These are phyloP conservation scores for Diaporthe batatas DNA, from an alignment of 2,329 filamentous ascomycete species.

Conservation along the genomic window DNA sequence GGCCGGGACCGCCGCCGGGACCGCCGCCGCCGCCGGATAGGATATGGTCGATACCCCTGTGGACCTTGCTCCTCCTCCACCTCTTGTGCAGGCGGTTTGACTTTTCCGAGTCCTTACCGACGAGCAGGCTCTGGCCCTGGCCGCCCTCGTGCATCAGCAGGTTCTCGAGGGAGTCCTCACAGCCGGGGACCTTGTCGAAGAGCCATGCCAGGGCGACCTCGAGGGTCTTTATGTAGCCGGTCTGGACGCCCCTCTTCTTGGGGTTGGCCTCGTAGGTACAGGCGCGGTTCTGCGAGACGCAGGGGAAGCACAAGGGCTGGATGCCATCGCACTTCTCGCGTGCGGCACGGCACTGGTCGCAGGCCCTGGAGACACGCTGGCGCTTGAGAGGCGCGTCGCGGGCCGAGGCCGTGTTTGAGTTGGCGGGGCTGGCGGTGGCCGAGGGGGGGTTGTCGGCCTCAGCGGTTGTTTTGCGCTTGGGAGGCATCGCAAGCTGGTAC, in stretches of 20 bases:
- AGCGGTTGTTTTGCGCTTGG: conserved; percentile 53
- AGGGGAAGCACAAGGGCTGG: conserved; percentile 76
- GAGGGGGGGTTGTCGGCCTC: conserved; percentile 44
- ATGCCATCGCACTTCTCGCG: conserved; percentile 81
- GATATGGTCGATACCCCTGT: conserved; percentile 73
- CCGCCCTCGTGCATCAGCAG: conserved; percentile 63
- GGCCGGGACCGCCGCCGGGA: conserved; percentile 49
- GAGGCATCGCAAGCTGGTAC: conserved; percentile 52
- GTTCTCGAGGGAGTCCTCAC: conserved; percentile 68
- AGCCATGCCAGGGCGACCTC: conserved; percentile 77
- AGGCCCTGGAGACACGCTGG: conserved; percentile 76
- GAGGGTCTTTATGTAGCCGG: conserved; percentile 82
- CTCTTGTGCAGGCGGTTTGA: conserved; percentile 70
- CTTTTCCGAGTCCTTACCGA: conserved; percentile 64
- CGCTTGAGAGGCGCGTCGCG: conserved; percentile 62
- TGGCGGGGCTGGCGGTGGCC: conserved; percentile 37
- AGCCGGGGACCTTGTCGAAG: conserved; percentile 71
- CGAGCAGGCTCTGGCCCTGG: conserved; percentile 59
- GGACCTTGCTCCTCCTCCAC: conserved; percentile 74
- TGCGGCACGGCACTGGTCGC: conserved; percentile 75
- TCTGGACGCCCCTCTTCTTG: conserved; percentile 83
- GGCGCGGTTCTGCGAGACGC: conserved; percentile 70
- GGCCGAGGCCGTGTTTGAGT: conserved; percentile 37
- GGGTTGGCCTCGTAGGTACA: conserved; percentile 81
- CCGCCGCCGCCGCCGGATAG: conserved; percentile 60